Evolutionary conservation across 352 stramenopile species (phyloP), one percentile per base, ranked within the genome.

Genomic region (Globisporangium takayamanum): DNA sequence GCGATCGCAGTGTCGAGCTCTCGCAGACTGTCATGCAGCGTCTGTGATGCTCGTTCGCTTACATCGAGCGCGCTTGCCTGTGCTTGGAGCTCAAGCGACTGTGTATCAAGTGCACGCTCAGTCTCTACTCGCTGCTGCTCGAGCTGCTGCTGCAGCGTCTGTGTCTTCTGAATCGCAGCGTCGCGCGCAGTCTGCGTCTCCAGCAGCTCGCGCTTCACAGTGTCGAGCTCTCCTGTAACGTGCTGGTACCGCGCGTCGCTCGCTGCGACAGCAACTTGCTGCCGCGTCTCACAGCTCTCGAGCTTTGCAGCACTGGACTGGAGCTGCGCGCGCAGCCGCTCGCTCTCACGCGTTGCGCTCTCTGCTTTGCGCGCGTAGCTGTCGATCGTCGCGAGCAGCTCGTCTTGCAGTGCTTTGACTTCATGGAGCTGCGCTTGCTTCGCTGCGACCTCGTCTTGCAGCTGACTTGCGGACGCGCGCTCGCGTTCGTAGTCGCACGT

Each of bases 381-480:
- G 22, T 88, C 76, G 12, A 91, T 71, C 0, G 74, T 82, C 7
- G 66, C 47, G 5, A 93, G 70, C 2, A 93, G 18, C 30, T 87
- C 79, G 39, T 93, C 83, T 50, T 93, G 83, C 1, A 93, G 64
- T 0, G 62, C 57, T 41, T 88, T 85, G 14, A 89, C 60, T 50
- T 89, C 83, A 6, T 88, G 68, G 2, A 89, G 59, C 55, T 84
- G 74, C 2, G 51, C 39, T 26, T 74, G 62, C 5, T 68, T 68
- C 11, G 63, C 66, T 11, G 56, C 14, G 11, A 45, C 59, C 0
- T 80, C 65, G 1, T 61, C 53, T 33, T 66, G 18, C 48, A 79
- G 57, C 44, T 3, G 42, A 16, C 16, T 52, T n/a, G 46, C 36
- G n/a, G 66, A 45, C 2, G 46, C 55, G 16, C 37, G 44, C 6